Evolutionary conservation across 2,329 filamentous ascomycete genomes (phyloP), one percentile per base, ranked within the genome.

Genomic region (Phaeoacremonium minimum): DNA sequence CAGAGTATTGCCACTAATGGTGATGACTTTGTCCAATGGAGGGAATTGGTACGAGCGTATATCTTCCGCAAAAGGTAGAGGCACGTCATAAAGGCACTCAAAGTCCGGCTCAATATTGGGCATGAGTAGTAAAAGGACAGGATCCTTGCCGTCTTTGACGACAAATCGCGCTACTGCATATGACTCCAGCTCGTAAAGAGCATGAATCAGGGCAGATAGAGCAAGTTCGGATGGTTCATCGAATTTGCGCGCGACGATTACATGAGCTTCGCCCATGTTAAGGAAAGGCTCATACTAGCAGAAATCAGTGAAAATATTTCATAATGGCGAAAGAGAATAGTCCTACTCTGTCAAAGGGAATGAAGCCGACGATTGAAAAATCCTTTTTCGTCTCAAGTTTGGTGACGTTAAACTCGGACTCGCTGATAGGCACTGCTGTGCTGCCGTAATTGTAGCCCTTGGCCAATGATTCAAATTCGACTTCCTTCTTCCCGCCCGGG

Each of bases 371-470:
- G 29, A 98, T 83, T 4, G 88, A 83, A 39, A 97, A 80, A 7
- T 75, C 73, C 40, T 85, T 82, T 8, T 66, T 61, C 0, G 88
- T 93, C 50, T 94, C 83, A 20, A 96, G 72, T 46, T 85, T 89
- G n/a, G 88, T 95, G 39, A 96, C 80, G 47, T 90, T 88, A 56
- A 84, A 76, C 50, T 98, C 91, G 1, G 85, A 85, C 48, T 90
- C 83, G 46, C 80, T 87, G 47, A 98, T 95, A 47, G 85, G 83
- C 2, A 98, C 91, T 3, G 87, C 88, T 1, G 91, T 96, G 38
- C 89, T 77, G 31, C 93, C 93, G 56, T 98, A 98, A 52, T 88
- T 83, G 52, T 91, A 98, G 0, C 93, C 93, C 57, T 89, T 95
- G n/a, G 87, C 87, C 26, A 98, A 71, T 13, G 87, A 78, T 12